Evolutionary conservation across 2,329 filamentous ascomycete genomes (phyloP).

Genomic region (Neofusicoccum laricinum): DNA sequence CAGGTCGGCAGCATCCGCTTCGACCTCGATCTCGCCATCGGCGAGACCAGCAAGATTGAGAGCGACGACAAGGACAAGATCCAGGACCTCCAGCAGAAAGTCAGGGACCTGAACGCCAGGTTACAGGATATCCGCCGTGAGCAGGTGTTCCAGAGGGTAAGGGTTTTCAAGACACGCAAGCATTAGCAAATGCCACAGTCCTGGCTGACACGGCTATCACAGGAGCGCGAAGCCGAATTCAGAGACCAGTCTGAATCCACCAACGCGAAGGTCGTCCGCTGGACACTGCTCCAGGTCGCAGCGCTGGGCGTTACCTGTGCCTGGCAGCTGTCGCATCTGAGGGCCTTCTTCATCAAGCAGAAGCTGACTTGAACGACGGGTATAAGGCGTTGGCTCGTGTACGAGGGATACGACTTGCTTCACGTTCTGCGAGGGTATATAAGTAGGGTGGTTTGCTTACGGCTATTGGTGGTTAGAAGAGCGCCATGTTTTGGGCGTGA

Average conservation of each 20-base stretch:
- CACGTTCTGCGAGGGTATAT: neutral
- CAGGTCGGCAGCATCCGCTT: slow-evolving; percentile 77
- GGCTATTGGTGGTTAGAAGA: neutral
- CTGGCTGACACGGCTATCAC: neutral
- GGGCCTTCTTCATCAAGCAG: slow-evolving; percentile 99
- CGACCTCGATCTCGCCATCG: slow-evolving; percentile 86
- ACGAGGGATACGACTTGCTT: slow-evolving; percentile 6
- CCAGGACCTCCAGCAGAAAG: slow-evolving; percentile 79
- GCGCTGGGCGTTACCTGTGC: slow-evolving; percentile 85
- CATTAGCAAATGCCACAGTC: no score
- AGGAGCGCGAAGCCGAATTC: slow-evolving; percentile 98
- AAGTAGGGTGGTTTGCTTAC: neutral
- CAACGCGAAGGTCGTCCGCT: slow-evolving; percentile 86
- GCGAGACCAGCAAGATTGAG: slow-evolving; percentile 91
- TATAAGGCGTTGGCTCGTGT: neutral
- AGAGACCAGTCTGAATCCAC: slow-evolving; percentile 94
- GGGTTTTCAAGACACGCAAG: slow-evolving; percentile 15
- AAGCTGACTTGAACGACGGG: slow-evolving; percentile 74
- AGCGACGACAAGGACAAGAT: slow-evolving; percentile 92
- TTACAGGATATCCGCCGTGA: slow-evolving; percentile 87
- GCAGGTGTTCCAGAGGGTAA: slow-evolving; percentile 91
- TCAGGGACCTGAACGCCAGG: slow-evolving; percentile 83
- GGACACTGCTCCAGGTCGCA: slow-evolving; percentile 86
- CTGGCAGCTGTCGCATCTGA: slow-evolving; percentile 94
- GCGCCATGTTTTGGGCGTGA: neutral